Evolutionary conservation across 768 basidiomycete genomes (phyloP).

Genomic region (Pisolithus sp.): DNA sequence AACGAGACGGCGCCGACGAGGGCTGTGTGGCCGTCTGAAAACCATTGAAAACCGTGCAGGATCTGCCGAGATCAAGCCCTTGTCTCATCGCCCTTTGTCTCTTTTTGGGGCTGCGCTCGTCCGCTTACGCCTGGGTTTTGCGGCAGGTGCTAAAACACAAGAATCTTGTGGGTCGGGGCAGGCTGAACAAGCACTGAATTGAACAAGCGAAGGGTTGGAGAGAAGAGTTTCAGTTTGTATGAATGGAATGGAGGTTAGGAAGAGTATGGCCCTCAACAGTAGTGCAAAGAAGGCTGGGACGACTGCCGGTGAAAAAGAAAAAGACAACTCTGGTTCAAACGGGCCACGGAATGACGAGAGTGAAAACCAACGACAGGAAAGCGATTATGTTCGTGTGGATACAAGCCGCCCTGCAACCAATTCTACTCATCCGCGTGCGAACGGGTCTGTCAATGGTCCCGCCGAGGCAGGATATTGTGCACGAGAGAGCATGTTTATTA

Average conservation of each 20-base stretch:
- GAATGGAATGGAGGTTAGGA: neutral
- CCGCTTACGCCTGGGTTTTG: neutral
- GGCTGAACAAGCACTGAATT: neutral
- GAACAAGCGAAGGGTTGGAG: neutral
- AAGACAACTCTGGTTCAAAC: neutral
- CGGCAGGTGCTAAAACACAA: neutral
- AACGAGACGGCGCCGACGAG: neutral
- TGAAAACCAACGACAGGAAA: neutral
- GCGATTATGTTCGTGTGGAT: neutral
- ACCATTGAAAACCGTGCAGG: constrained; percentile 54
- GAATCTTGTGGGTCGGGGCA: neutral
- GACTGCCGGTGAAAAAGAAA: neutral
- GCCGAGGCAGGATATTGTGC: constrained; percentile 21
- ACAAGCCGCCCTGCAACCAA: neutral
- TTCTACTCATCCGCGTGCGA: neutral
- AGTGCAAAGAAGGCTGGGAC: neutral
- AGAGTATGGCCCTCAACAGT: neutral
- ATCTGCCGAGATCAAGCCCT: constrained; percentile 55
- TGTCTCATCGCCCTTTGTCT: neutral
- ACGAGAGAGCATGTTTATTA: constrained; percentile 43
- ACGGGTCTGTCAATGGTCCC: neutral
- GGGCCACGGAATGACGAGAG: neutral
- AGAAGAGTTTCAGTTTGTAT: neutral
- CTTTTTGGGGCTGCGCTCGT: neutral
- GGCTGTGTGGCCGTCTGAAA: constrained; percentile 38